A percentile compares a stretch with the other conserved stretches of the same genome.
Conservation (phyloP, 331 rosid species). For the Spiraea crenata region DNA sequence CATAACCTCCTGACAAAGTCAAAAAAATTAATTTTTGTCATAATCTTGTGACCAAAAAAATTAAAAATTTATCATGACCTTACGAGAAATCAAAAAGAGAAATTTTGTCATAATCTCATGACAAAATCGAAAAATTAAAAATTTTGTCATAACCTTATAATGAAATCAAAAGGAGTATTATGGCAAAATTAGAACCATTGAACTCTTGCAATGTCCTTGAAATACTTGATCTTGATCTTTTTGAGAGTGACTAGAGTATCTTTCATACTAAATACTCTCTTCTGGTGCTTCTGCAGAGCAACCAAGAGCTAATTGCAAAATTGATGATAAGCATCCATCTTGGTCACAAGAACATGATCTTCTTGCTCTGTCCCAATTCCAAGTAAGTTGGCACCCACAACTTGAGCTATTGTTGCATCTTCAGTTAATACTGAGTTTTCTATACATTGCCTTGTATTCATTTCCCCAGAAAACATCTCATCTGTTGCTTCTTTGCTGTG, state of each 20-base stretch:
- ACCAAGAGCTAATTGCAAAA: constrained; percentile 27
- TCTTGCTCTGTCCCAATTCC: not conserved
- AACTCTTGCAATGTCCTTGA: not conserved
- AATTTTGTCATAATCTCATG: no score
- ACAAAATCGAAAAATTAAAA: no score
- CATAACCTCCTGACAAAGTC: no score
- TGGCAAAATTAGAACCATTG: no score
- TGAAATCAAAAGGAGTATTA: no score
- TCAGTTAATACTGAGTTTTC: constrained; percentile 4
- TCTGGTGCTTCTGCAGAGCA: constrained; percentile 24
- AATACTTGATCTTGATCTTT: not conserved
- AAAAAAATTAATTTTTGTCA: no score
- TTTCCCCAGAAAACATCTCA: constrained; percentile 33
- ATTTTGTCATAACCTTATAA: no score
- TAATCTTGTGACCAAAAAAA: no score
- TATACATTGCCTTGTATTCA: constrained; percentile 35
- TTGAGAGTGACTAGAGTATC: not conserved
- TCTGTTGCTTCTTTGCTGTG: constrained; percentile 42
- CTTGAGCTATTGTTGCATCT: not conserved
- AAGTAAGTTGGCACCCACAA: constrained; percentile 26
- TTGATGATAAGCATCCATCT: constrained; percentile 16
- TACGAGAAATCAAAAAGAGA: no score
- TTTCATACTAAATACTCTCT: constrained; percentile 21
- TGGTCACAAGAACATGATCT: not conserved
- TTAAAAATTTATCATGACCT: no score